Base-by-base conservation (phyloP, 2,329 filamentous ascomycete genomes). In the Fusarium tuaranense region DNA sequence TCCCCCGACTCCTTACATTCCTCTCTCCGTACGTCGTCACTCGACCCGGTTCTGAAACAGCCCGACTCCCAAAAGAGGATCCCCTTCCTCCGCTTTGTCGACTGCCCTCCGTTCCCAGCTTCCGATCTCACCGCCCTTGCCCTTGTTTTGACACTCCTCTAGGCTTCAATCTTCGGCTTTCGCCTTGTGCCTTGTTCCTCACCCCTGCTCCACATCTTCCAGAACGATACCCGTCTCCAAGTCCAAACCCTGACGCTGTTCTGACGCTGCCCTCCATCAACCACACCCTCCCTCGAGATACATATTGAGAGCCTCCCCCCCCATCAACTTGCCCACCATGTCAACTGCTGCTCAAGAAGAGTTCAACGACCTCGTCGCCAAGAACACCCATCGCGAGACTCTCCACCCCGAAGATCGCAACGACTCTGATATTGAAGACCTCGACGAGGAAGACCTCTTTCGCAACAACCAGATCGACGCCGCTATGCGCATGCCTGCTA, bases 261-360 rank as follows among this genome's bases (percentile, higher is more conserved):
- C 53, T 71, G 71, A 78, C 75, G 75, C 69, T 71, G 71, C 69
- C 70, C 75, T 71, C 63, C 68, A 61, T 68, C 69, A 68, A 65
- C 60, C 62, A 68, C 69, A 61, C 66, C 64, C 70, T 71, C 61
- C 63, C 65, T 60, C 67, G 59, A 73, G 51, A 73, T 71, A 77
- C 76, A 75, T 80, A 80, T 80, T 77, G 73, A 80, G 70, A 57
- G 46, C 69, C 53, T 58, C 27, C 63, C 61, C 60, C 73, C 36
- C 70, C 72, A 51, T 32, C 48, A 57, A 22, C 25, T 70, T 70
- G 71, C 75, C 77, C 85, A 86, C 64, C 81, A 91, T 91, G 89
- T 84, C 88, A 61, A 91, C 90, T 65, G 85, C 89, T 68, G 91
- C 91, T 62, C 89, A 92, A 82, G 90, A 92, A 85, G 91, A 93